phyloP scores from a whole-genome alignment of 1,284 basidiomycete genomes.

The Ganoderma lucidum region DNA sequence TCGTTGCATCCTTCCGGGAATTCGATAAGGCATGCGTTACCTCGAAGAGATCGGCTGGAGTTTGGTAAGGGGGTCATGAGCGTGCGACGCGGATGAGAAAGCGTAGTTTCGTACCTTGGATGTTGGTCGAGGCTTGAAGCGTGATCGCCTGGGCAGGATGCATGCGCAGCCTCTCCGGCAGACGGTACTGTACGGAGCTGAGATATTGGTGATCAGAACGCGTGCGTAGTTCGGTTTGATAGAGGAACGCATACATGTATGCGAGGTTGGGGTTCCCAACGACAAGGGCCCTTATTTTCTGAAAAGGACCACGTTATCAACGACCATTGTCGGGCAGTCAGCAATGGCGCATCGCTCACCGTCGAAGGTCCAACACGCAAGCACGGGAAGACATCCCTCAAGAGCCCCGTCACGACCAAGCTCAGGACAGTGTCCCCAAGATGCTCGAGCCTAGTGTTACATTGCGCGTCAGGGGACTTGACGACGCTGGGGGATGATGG shows the following conservation, averaged over 20 bases:
- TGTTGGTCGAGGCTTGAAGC: slow-evolving; percentile 66
- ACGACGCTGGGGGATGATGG: neutral
- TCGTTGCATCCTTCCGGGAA: too few relatives aligned
- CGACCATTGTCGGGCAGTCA: neutral
- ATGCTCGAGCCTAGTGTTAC: slow-evolving; percentile 65
- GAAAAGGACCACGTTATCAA: neutral
- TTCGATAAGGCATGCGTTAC: slow-evolving; percentile 45
- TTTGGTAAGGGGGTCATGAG: neutral
- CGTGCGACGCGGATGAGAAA: slow-evolving; percentile 1
- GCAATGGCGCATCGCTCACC: slow-evolving; percentile 48
- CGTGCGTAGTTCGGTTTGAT: neutral
- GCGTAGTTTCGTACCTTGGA: slow-evolving; percentile 62
- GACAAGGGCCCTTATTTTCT: slow-evolving; percentile 79
- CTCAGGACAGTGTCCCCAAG: slow-evolving; percentile 77
- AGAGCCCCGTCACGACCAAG: slow-evolving; percentile 67
- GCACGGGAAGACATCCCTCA: slow-evolving; percentile 68
- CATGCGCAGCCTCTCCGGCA: slow-evolving; percentile 65
- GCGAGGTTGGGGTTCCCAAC: slow-evolving; percentile 79
- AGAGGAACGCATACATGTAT: slow-evolving; percentile 57
- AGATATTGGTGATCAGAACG: neutral
- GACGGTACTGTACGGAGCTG: slow-evolving; percentile 68
- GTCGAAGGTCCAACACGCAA: slow-evolving; percentile 80
- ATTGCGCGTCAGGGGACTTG: neutral
- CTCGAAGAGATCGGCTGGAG: slow-evolving; percentile 78
- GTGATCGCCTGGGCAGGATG: slow-evolving; percentile 77